Base-by-base conservation (phyloP, 805 yeast species). In the Lachancea waltii region DNA sequence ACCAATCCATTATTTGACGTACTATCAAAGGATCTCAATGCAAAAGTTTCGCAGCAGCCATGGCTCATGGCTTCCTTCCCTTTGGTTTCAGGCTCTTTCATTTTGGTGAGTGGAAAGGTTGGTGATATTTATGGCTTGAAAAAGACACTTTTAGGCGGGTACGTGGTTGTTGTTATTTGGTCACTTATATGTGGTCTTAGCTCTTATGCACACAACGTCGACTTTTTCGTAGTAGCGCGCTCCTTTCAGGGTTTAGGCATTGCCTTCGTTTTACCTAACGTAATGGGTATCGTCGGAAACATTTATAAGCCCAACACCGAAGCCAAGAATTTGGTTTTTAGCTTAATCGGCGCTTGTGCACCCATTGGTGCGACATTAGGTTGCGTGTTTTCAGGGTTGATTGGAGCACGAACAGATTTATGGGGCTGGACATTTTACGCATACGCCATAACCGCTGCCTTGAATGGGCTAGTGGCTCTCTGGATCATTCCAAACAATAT, bases 51-150 rank as follows among this genome's bases (percentile, higher is more conserved):
- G 5, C 63, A 65, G 32, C 66, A 69, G 40, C 48, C 70, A 13
- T 80, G 94, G 92, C 75, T 77, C 52, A 69, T 77, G 67, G 86
- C 87, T 1, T 72, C 85, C 0, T 81, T 75, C 53, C 77, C 85
- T 0, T 59, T 83, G 38, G 75, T 85, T 0, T 73, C 78, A 14
- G 90, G 90, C 9, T 79, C 90, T 0, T 76, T 82, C 44, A 81
- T 83, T 35, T 56, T 83, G 25, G 64, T 78, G 4, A 71, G 81
- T 25, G 92, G 92, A 7, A 68, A 79, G 35, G 51, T 81, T 32
- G 92, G 94, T 23, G 94, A 83, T 50, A 63, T 81, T 9, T 75
- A 73, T 47, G 92, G 92, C 0, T 64, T 79, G 37, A 77, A 75
- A 41, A 61, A 54, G 28, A 58, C 75, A n/a, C 65, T 79, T 38